These are phyloP conservation scores for Rutstroemia sp. DNA, from an alignment of 2,329 filamentous ascomycete genomes.

Conservation along the genomic window DNA sequence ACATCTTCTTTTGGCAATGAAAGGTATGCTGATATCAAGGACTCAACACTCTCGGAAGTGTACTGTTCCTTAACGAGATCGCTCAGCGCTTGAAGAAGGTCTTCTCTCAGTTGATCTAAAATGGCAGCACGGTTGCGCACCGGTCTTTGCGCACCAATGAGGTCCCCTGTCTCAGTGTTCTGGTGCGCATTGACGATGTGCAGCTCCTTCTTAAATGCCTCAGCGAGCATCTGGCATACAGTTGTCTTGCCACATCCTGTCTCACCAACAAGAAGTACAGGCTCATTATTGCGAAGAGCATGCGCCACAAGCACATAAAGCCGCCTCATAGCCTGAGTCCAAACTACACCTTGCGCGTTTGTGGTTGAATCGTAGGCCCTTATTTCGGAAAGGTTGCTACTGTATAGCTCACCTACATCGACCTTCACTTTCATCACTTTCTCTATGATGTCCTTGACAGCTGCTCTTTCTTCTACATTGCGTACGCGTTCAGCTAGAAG, in stretches of 20 bases:
- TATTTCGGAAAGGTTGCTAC: constrained; percentile 48
- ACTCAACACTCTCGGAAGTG: constrained; percentile 52
- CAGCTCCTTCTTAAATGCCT: constrained; percentile 67
- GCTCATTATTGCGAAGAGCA: constrained; percentile 84
- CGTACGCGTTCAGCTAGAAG: constrained; percentile 88
- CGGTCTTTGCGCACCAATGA: constrained; percentile 91
- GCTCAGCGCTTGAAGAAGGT: constrained; percentile 45
- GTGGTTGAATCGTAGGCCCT: constrained; percentile 38
- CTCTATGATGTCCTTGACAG: constrained; percentile 84
- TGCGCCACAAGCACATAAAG: constrained; percentile 84
- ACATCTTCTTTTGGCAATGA: constrained; percentile 42
- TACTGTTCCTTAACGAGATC: constrained; percentile 40
- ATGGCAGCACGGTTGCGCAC: constrained; percentile 77
- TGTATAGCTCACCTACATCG: constrained; percentile 67
- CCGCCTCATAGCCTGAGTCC: constrained; percentile 91
- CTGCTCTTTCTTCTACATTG: constrained; percentile 76
- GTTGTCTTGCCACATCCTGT: constrained; percentile 98
- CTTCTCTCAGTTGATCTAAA: constrained; percentile 55
- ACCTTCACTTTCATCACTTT: constrained; percentile 82
- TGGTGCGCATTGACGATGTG: constrained; percentile 96
- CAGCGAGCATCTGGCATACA: constrained; percentile 84
- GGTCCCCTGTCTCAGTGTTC: constrained; percentile 93
- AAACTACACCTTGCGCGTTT: constrained; percentile 66
- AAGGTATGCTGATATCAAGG: constrained; percentile 38
- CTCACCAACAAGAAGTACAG: constrained; percentile 88